Evolutionary conservation across 345 rosid species (phyloP).

Genomic region (Lagerstroemia speciosa): DNA sequence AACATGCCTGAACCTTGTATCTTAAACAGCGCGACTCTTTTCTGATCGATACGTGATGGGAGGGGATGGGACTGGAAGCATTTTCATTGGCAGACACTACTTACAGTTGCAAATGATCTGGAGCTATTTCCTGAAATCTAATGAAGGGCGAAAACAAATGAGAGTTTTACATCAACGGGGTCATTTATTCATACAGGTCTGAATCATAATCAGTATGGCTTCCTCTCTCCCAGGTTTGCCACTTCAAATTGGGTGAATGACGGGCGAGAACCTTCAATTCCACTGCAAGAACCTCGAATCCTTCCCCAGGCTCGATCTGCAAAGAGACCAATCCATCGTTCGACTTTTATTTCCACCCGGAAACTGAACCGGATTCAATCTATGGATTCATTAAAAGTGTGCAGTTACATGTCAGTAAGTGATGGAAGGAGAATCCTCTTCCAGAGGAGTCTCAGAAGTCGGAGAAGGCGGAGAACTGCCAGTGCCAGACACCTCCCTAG

Average conservation of each 20-base stretch:
- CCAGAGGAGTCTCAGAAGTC: constrained; percentile 37
- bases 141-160: too few species aligned
- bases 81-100: neutral
- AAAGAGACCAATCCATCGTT: neutral
- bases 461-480: constrained; percentile 23
- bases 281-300: neutral
- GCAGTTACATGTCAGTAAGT: constrained; percentile 3
- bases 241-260: neutral
- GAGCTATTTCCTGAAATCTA: neutral
- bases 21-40: neutral
- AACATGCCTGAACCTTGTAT: neutral
- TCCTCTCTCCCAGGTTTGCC: neutral
- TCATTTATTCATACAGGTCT: neutral
- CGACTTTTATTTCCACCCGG: neutral
- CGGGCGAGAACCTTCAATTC: neutral
- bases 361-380: neutral
- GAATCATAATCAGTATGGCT: neutral
- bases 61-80: neutral
- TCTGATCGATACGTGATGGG: neutral
- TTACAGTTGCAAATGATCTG: neutral
- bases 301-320: neutral
- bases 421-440: constrained; percentile 14
- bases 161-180: too few species aligned
- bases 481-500: constrained; percentile 24
- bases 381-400: neutral